Evolutionary conservation across 2,329 filamentous ascomycete species (phyloP).

Genomic region (Chaetomiaceae sp.): DNA sequence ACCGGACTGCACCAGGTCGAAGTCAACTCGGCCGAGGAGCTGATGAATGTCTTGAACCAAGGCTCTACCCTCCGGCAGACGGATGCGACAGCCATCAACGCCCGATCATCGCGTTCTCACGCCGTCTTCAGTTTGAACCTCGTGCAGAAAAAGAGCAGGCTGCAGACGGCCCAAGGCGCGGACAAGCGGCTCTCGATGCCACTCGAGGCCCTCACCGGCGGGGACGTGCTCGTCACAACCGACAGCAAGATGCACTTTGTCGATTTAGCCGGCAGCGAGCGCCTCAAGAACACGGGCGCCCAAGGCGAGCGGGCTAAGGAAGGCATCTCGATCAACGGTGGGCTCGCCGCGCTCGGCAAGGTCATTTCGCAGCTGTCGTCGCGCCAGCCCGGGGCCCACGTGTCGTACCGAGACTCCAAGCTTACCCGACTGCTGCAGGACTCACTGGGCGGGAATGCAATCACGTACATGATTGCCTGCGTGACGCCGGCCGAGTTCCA

Average conservation of each 20-base stretch:
- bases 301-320: conserved; percentile 92
- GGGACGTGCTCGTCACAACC: conserved; percentile 70
- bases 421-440: conserved; percentile 93
- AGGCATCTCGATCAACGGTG: conserved; percentile 97
- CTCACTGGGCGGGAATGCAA: conserved; percentile 91
- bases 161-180: conserved; percentile 47
- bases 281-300: conserved; percentile 93
- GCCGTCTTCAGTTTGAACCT: conserved; percentile 96
- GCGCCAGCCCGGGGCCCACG: conserved; percentile 78
- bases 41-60: conserved; percentile 84
- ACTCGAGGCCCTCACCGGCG: conserved; percentile 69
- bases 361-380: conserved; percentile 97
- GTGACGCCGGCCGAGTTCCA: conserved; percentile 97
- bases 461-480: conserved; percentile 99
- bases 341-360: conserved; percentile 89
- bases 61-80: conserved; percentile 94
- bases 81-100: conserved; percentile 94
- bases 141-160: conserved; percentile 71
- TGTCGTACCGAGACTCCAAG: conserved; percentile 97
- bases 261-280: conserved; percentile 92
- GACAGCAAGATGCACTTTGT: conserved; percentile 99
- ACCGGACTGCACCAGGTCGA: conserved; percentile 84
- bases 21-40: conserved; percentile 86
- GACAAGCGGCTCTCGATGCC: conserved; percentile 89
- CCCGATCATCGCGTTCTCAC: conserved; percentile 94